phyloP scores from a whole-genome alignment of 2,329 filamentous ascomycete species.

The Pseudocercospora eumusae region DNA sequence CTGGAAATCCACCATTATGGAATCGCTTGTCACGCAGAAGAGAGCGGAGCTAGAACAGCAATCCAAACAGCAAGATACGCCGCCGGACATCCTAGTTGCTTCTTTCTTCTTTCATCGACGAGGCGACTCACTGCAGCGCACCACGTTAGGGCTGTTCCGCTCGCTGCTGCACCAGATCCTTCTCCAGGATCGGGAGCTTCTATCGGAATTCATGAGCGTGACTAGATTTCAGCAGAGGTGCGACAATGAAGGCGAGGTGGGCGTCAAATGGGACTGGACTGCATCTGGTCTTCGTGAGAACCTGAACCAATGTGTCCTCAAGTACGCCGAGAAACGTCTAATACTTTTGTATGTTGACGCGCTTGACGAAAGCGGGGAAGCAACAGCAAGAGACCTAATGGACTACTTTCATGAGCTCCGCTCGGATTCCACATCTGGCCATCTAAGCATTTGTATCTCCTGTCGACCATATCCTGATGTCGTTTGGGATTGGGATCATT shows the following conservation, averaged over 20 bases:
- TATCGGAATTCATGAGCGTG: neutral
- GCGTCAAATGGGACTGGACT: neutral
- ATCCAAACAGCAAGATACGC: neutral
- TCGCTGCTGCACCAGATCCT: neutral
- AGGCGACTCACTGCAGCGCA: neutral
- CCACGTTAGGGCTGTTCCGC: neutral
- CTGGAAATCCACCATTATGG: neutral
- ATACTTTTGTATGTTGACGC: neutral
- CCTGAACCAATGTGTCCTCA: neutral
- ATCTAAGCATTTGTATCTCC: neutral
- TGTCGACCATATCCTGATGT: slow-evolving; percentile 1
- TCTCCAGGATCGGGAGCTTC: neutral
- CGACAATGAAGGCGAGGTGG: neutral
- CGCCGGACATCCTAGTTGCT: neutral
- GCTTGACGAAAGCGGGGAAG: slow-evolving; percentile 4
- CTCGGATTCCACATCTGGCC: neutral
- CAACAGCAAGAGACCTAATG: neutral
- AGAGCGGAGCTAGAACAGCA: neutral
- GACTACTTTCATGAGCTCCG: neutral
- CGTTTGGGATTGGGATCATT: neutral
- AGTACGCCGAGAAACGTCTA: neutral
- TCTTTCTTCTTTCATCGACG: slow-evolving; percentile 7
- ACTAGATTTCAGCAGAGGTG: neutral
- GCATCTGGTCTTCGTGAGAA: neutral
- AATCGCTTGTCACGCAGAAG: neutral